Conservation (phyloP, 2,329 filamentous ascomycete genomes). For the Colletotrichum sp. region DNA sequence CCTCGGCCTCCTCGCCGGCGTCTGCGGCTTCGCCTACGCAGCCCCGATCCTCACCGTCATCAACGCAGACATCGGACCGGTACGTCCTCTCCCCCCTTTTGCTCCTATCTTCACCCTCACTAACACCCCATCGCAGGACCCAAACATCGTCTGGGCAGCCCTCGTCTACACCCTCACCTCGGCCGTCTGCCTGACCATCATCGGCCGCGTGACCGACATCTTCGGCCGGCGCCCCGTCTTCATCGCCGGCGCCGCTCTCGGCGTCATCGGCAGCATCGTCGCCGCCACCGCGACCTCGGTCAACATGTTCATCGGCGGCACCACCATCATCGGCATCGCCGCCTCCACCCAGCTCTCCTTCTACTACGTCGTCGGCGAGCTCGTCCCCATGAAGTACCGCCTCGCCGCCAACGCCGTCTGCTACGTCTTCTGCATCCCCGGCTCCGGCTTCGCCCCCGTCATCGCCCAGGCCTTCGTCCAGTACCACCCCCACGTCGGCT, state of each 20-base stretch:
- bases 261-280: slow-evolving; percentile 40
- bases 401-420: slow-evolving; percentile 34
- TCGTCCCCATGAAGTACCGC: slow-evolving; percentile 42
- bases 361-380: slow-evolving; percentile 39
- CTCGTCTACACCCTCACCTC: slow-evolving; percentile 32
- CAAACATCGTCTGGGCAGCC: slow-evolving; percentile 33
- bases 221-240: slow-evolving; percentile 33
- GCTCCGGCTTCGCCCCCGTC: slow-evolving; percentile 30
- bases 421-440: slow-evolving; percentile 36
- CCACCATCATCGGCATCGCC: slow-evolving; percentile 40
- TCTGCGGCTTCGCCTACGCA: slow-evolving; percentile 30
- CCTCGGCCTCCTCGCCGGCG: slow-evolving; percentile 30
- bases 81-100: not conserved
- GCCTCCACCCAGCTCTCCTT: slow-evolving; percentile 41
- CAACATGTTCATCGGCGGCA: slow-evolving; percentile 39
- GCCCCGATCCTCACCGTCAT: slow-evolving; percentile 28
- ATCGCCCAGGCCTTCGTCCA: slow-evolving; percentile 31
- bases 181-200: slow-evolving; percentile 29
- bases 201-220: slow-evolving; percentile 31
- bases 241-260: slow-evolving; percentile 32
- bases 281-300: slow-evolving; percentile 39
- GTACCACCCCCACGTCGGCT: slow-evolving; percentile 28
- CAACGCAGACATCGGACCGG: slow-evolving; percentile 37
- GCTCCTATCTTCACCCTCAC: not conserved
- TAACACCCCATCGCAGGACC: slow-evolving; percentile 5